Percentiles rank a stretch among this genome's conserved stretches.
phyloP scores from a whole-genome alignment of 331 rosid species.

The Telfairia occidentalis region DNA sequence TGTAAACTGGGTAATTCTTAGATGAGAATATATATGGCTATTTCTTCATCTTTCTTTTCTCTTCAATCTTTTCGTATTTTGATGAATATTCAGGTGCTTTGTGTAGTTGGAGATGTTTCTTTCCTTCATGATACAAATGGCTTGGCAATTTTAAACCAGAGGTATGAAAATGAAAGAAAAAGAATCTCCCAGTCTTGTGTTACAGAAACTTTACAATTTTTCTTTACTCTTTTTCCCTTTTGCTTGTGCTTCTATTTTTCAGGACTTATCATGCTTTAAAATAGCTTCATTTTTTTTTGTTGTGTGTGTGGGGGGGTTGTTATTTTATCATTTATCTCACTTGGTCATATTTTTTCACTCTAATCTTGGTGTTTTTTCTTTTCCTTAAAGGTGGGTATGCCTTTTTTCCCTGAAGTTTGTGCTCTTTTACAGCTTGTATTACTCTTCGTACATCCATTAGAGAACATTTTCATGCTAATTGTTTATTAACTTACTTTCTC shows the following conservation, averaged over 20 bases:
- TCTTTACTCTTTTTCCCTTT: background rate
- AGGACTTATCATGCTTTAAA: background rate
- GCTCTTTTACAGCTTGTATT: background rate
- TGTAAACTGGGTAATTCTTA: background rate
- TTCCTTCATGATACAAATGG: conserved; percentile 89
- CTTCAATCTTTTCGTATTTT: conserved; percentile 1
- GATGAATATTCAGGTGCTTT: conserved; percentile 44
- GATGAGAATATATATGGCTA: background rate
- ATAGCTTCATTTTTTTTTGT: background rate
- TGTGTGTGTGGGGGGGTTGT: background rate
- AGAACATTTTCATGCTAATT: background rate
- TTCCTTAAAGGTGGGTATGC: background rate
- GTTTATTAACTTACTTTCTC: conserved; percentile 14
- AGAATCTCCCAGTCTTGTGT: conserved; percentile 10
- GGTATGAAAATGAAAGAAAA: conserved; percentile 33
- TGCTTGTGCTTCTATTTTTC: background rate
- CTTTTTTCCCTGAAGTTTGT: background rate
- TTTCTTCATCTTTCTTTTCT: background rate
- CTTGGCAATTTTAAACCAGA: conserved; percentile 62
- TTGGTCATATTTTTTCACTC: background rate
- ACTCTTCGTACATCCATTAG: background rate
- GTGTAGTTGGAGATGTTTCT: conserved; percentile 83
- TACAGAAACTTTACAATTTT: background rate
- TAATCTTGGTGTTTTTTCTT: background rate
- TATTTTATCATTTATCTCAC: background rate